Conservation (phyloP, 192 early-diverging fungal species). For the Chytriomyces sp. region DNA sequence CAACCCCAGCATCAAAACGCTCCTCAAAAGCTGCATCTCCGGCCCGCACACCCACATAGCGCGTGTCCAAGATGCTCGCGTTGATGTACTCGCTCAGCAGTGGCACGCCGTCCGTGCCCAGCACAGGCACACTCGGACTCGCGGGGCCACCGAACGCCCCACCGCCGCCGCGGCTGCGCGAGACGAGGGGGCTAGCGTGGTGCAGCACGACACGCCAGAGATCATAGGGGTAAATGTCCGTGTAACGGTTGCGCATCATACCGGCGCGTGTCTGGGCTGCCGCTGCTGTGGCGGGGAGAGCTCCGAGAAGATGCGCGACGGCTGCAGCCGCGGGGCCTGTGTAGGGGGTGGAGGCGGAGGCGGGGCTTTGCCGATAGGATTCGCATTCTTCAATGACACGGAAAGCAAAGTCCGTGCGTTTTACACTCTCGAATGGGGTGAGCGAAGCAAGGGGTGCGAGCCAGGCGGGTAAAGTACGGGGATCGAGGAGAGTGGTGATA, state of each 20-base stretch:
- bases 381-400: conserved; percentile 16
- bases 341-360: background rate
- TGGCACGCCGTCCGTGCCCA: background rate
- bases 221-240: conserved; percentile 46
- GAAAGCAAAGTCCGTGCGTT: conserved; percentile 10
- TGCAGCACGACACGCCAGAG: conserved; percentile 42
- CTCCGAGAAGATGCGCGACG: background rate
- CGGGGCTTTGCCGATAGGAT: background rate
- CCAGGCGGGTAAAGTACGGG: conserved; percentile 15
- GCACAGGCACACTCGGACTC: background rate
- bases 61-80: conserved; percentile 67
- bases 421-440: background rate
- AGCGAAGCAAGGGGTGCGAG: background rate
- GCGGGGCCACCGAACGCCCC: background rate
- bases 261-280: conserved; percentile 6
- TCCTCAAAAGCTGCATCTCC: background rate
- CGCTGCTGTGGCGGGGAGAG: background rate
- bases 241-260: conserved; percentile 44
- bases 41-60: background rate
- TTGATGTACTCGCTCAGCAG: conserved; percentile 75
- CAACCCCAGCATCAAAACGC: background rate
- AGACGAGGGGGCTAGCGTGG: conserved; percentile 16
- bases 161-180: background rate
- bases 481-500: conserved; percentile 7
- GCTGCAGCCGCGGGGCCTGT: no score